A percentile compares a stretch with the other conserved stretches of the same genome.
Conservation (phyloP, 1,284 basidiomycete genomes). For the Trichosporon sp. region DNA sequence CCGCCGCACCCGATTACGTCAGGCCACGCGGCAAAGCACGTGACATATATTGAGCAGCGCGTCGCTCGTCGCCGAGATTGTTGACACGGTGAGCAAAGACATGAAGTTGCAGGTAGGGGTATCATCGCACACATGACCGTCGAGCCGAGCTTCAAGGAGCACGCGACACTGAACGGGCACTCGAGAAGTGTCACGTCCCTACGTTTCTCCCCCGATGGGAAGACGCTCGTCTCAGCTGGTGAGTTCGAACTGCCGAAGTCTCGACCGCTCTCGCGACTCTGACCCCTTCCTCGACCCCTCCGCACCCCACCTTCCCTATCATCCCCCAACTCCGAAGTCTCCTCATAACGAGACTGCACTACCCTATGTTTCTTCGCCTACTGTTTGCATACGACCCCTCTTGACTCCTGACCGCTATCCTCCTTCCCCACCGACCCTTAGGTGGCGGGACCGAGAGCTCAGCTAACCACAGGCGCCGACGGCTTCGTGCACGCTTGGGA, state of each 20-base stretch:
- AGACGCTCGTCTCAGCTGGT: conserved; percentile 56
- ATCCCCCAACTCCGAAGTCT: no score
- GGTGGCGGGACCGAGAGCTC: no score
- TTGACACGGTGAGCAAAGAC: not conserved
- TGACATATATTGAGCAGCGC: not conserved
- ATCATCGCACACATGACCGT: conserved; percentile 10
- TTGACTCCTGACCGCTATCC: no score
- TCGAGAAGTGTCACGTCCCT: conserved; percentile 56
- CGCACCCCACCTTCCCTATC: not conserved
- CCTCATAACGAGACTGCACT: no score
- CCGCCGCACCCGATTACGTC: not conserved
- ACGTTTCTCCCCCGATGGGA: conserved; percentile 58
- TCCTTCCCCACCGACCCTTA: not conserved
- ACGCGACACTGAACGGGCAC: conserved; percentile 58
- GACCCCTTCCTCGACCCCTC: not conserved
- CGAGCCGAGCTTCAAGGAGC: conserved; percentile 9
- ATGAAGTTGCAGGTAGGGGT: not conserved
- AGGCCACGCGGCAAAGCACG: not conserved
- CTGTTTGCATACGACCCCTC: not conserved
- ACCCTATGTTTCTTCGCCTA: no score
- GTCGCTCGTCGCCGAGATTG: conserved; percentile 3
- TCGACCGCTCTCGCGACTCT: no score
- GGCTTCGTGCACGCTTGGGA: conserved; percentile 54
- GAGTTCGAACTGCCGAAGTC: conserved; percentile 25
- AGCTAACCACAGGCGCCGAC: conserved; percentile 47